Evolutionary conservation across 1,284 basidiomycete species (phyloP), one percentile per base, ranked within the genome.

Genomic region (Cryptococcus maquisensis): DNA sequence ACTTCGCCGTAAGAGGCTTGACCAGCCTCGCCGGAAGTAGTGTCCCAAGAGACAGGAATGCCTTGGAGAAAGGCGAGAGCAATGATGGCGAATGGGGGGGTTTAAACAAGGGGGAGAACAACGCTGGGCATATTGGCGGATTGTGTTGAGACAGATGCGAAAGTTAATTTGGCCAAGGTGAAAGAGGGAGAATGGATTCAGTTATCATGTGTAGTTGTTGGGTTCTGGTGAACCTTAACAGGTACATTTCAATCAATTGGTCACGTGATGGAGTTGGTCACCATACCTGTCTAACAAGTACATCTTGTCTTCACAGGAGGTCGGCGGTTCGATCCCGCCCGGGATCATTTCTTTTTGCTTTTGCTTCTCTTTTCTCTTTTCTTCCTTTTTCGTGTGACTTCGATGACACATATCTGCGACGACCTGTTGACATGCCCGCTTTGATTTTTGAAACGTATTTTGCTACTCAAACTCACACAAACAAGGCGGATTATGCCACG

Each of bases 41-140:
- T 52, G 49, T 70, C 66, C 69, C 70, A 77, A 35, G 57, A 55
- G 52, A 75, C 55, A 37, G 66, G 62, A 53, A 64, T 60, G 46
- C 55, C 62, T 46, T 66, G 64, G 47, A 68, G 57, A 6, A 63
- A 50, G 9, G 69, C 72, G 26, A 74, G 67, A 1, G 72, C 66
- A 20, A 70, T 65, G 43, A 74, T 65, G 10, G 61, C 51, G 52
- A 65, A 72, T 7, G 69, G 65, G 1, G 73, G 72, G 18, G 51
- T 65, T 18, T 68, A 59, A 1, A 67, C 57, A 55, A 72, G 62
- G 35, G 73, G 69, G 26, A 75, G 52, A 2, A 65, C 60, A 38
- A 76, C 55, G 40, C 71, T 52, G 47, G 67, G 56, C 62, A 63
- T 67, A 9, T 41, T 60, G 28, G 28, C 10, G 28, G 28, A 42